A percentile compares a stretch with the other conserved stretches of the same genome.
Conservation (phyloP, 495 filamentous ascomycete species). For the Neurospora intermedia region DNA sequence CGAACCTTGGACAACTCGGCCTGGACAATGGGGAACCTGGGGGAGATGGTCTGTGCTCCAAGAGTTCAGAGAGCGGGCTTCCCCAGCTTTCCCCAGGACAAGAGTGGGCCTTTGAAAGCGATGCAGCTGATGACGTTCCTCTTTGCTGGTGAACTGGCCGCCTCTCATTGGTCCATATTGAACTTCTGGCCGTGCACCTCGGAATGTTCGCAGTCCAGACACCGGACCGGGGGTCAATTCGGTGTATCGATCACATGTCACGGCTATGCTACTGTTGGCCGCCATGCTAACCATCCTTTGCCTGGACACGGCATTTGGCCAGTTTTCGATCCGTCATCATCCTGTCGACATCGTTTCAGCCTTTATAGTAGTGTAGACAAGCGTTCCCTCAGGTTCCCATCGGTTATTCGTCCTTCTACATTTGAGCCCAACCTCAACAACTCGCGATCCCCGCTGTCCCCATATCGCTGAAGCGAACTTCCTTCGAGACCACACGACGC, state of each 20-base stretch:
- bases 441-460: neutral
- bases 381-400: neutral
- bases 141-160: neutral
- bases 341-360: neutral
- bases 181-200: neutral
- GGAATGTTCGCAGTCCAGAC: neutral
- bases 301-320: neutral
- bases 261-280: neutral
- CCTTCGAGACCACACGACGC: neutral
- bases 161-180: neutral
- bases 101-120: neutral
- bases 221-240: neutral
- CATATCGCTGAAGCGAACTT: neutral
- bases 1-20: neutral
- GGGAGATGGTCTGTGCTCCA: neutral
- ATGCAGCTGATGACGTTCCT: neutral
- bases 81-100: neutral
- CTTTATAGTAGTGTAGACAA: neutral
- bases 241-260: neutral
- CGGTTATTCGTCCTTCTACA: neutral
- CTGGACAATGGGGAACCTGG: neutral
- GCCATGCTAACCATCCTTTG: neutral
- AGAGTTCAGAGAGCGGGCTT: neutral
- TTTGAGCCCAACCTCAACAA: neutral
- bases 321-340: neutral